Evolutionary conservation across 2,329 filamentous ascomycete genomes (phyloP).

Genomic region (Botryosphaeria dothidea): DNA sequence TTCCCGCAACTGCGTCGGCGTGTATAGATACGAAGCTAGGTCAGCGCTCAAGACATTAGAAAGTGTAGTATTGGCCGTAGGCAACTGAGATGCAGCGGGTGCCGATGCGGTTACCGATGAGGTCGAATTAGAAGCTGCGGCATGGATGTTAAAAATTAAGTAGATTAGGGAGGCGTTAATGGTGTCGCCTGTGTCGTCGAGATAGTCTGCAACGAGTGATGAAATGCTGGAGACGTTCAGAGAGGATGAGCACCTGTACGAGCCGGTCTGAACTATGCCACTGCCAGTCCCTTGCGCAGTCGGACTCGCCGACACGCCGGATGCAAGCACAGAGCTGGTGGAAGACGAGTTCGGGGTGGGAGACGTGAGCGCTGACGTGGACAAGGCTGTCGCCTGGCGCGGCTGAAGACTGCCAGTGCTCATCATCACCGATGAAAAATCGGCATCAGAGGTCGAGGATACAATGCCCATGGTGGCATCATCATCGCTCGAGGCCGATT

Average conservation of each 20-base stretch:
- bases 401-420: not conserved
- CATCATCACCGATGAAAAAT: conserved; percentile 2
- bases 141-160: conserved; percentile 62
- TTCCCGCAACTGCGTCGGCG: conserved; percentile 47
- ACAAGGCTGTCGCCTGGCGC: not conserved
- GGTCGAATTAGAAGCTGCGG: conserved; percentile 41
- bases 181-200: conserved; percentile 55
- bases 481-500: conserved; percentile 24
- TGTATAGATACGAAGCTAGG: conserved; percentile 56
- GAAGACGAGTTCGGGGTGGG: not conserved
- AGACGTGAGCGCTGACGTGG: not conserved
- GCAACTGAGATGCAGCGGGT: conserved; percentile 46
- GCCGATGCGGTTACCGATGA: conserved; percentile 45
- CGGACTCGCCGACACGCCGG: conserved; percentile 22
- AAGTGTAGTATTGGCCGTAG: conserved; percentile 45
- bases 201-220: conserved; percentile 53
- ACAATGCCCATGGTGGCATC: conserved; percentile 22
- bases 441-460: conserved; percentile 18
- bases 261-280: conserved; percentile 50
- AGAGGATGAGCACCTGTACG: conserved; percentile 53
- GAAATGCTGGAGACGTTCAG: conserved; percentile 55
- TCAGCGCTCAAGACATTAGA: conserved; percentile 51
- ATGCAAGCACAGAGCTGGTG: not conserved
- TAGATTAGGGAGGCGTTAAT: conserved; percentile 56
- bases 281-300: not conserved